Percentiles rank a stretch among this genome's conserved stretches.
Evolutionary conservation across 2,329 filamentous ascomycete genomes (phyloP).

Genomic region (Didymellaceae sp.): DNA sequence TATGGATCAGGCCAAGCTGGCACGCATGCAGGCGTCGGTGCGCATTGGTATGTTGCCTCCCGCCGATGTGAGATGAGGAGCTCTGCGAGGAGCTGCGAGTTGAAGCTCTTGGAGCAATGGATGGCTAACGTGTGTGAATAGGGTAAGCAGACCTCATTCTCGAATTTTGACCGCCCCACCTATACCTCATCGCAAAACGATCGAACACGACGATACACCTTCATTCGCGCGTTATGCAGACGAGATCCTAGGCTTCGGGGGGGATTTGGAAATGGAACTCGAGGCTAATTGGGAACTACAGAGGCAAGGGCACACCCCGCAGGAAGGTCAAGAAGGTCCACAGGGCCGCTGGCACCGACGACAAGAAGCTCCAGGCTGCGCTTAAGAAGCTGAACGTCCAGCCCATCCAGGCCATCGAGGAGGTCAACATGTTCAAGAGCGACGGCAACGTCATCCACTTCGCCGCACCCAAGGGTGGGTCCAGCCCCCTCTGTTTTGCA

Average conservation of each 20-base stretch:
- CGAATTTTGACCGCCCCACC: conserved; percentile 30
- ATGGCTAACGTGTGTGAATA: conserved; percentile 32
- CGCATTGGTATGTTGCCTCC: conserved; percentile 50
- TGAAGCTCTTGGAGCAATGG: conserved; percentile 20
- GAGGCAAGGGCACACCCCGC: conserved; percentile 97
- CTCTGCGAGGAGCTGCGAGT: not conserved
- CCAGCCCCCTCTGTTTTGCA: not conserved
- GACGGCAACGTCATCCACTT: conserved; percentile 99
- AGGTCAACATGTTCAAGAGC: conserved; percentile 99
- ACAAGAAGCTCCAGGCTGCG: conserved; percentile 98
- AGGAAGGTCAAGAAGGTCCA: conserved; percentile 98
- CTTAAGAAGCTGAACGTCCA: conserved; percentile 99
- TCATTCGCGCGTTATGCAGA: not conserved
- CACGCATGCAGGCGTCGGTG: conserved; percentile 53
- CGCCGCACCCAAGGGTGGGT: conserved; percentile 91
- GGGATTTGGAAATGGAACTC: conserved; percentile 2
- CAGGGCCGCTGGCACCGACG: conserved; percentile 89
- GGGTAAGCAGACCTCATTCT: conserved; percentile 41
- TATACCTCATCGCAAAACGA: conserved; percentile 12
- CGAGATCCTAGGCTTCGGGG: not conserved
- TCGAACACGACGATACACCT: conserved; percentile 5
- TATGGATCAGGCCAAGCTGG: conserved; percentile 56
- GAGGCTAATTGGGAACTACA: conserved; percentile 48
- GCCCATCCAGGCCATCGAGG: conserved; percentile 99
- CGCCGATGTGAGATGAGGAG: not conserved